Evolutionary conservation across 208 protist species (phyloP).

Genomic region (Leishmania major): DNA sequence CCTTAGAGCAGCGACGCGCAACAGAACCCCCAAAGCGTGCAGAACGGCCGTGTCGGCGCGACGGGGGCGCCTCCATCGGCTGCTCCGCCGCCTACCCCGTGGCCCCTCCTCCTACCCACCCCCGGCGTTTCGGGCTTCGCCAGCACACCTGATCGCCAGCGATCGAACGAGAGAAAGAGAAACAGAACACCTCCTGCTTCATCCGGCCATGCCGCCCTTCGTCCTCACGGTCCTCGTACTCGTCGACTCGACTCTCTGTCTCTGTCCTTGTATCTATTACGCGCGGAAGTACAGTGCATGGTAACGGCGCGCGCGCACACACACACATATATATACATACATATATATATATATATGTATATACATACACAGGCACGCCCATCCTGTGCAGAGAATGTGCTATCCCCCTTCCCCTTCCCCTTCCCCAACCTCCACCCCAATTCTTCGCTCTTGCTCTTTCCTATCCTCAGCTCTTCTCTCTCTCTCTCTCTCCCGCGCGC

Average conservation of each 20-base stretch:
- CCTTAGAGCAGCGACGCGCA: background rate
- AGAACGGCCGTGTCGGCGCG: background rate
- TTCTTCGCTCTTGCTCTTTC: background rate
- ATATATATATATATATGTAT: no score
- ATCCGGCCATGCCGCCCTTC: background rate
- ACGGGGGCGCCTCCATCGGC: background rate
- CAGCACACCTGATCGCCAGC: no score
- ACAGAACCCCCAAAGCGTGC: background rate
- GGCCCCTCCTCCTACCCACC: background rate
- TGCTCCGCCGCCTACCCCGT: background rate
- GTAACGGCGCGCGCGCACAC: no score
- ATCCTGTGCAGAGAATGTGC: background rate
- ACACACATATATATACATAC: no score
- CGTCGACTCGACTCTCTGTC: background rate
- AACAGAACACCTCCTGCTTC: background rate
- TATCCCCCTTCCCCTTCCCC: background rate
- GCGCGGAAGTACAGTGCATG: no score
- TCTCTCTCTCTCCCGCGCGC: background rate
- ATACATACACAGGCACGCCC: background rate
- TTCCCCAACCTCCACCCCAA: background rate
- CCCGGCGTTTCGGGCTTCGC: no score
- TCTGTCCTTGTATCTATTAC: background rate
- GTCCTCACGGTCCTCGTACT: background rate
- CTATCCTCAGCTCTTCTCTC: constrained; percentile 1
- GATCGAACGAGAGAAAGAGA: no score